Conservation (phyloP, 1,284 basidiomycete species). For the Moesziomyces antarcticus region DNA sequence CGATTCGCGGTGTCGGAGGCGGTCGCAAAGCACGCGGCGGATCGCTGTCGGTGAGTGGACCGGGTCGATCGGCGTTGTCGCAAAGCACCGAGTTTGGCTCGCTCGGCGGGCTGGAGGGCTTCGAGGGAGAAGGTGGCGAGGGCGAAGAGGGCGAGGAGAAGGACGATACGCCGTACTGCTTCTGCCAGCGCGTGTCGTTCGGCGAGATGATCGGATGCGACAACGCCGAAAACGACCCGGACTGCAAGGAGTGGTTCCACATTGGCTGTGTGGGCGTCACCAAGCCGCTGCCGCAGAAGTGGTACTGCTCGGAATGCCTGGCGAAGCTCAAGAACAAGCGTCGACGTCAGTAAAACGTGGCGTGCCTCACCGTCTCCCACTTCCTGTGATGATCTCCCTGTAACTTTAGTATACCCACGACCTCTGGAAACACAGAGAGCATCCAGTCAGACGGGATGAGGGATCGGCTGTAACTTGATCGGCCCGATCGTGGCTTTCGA, state of each 20-base stretch:
- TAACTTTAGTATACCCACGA: conserved; percentile 9
- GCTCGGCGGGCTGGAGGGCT: conserved; percentile 23
- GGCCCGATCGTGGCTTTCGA: not conserved
- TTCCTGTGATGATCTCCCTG: not conserved
- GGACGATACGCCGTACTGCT: conserved; percentile 66
- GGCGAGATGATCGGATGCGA: conserved; percentile 65
- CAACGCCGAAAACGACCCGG: conserved; percentile 54
- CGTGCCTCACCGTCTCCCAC: not conserved
- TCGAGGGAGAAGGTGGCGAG: conserved; percentile 48
- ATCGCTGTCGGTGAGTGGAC: conserved; percentile 30
- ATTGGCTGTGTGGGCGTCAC: conserved; percentile 65
- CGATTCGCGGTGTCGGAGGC: conserved; percentile 27
- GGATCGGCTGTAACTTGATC: not conserved
- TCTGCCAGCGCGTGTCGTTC: conserved; percentile 65
- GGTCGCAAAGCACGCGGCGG: conserved; percentile 40
- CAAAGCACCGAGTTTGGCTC: conserved; percentile 35
- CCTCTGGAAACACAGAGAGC: not conserved
- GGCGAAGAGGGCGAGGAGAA: conserved; percentile 53
- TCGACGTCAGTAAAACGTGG: conserved; percentile 26
- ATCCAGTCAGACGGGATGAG: not conserved
- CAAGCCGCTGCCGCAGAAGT: conserved; percentile 64
- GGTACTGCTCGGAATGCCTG: conserved; percentile 60
- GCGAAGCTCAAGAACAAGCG: conserved; percentile 51
- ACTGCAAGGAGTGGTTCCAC: conserved; percentile 68
- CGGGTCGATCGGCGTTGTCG: conserved; percentile 36